Conservation (phyloP, 495 filamentous ascomycete genomes). For the Penicillium chermesinum region DNA sequence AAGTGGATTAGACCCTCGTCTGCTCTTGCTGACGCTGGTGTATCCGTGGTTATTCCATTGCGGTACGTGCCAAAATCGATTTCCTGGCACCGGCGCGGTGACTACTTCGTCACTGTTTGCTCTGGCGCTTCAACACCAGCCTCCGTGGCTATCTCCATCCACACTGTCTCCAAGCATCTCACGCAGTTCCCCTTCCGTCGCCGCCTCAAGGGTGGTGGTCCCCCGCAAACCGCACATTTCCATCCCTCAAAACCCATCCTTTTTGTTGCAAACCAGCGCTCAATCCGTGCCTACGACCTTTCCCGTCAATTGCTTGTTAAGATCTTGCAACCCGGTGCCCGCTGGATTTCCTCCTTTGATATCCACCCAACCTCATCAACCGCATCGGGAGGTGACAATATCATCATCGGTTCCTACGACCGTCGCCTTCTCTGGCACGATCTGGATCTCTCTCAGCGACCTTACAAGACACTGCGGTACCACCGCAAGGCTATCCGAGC, state of each 20-base stretch:
- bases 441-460: slow-evolving; percentile 80
- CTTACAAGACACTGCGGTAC: slow-evolving; percentile 94
- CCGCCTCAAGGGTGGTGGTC: slow-evolving; percentile 68
- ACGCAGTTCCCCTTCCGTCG: slow-evolving; percentile 88
- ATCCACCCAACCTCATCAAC: slow-evolving; percentile 67
- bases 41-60: slow-evolving; percentile 73
- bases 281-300: slow-evolving; percentile 88
- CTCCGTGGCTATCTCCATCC: slow-evolving; percentile 76
- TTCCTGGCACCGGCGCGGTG: slow-evolving; percentile 88
- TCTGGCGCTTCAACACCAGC: slow-evolving; percentile 63
- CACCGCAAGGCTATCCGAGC: slow-evolving; percentile 84
- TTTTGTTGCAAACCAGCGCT: slow-evolving; percentile 91
- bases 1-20: slow-evolving; percentile 77
- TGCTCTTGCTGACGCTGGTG: slow-evolving; percentile 68
- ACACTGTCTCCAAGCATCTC: slow-evolving; percentile 89
- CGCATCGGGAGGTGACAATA: slow-evolving; percentile 70
- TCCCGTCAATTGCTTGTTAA: slow-evolving; percentile 83
- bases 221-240: slow-evolving; percentile 87
- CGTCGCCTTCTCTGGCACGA: slow-evolving; percentile 95
- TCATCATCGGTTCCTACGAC: slow-evolving; percentile 92
- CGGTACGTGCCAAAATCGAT: slow-evolving; percentile 82
- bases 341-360: slow-evolving; percentile 92
- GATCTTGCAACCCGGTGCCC: slow-evolving; percentile 83
- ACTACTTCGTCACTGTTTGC: slow-evolving; percentile 91
- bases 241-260: slow-evolving; percentile 89